Conservation (phyloP, 2,329 filamentous ascomycete genomes). For the Xylariales sp. region DNA sequence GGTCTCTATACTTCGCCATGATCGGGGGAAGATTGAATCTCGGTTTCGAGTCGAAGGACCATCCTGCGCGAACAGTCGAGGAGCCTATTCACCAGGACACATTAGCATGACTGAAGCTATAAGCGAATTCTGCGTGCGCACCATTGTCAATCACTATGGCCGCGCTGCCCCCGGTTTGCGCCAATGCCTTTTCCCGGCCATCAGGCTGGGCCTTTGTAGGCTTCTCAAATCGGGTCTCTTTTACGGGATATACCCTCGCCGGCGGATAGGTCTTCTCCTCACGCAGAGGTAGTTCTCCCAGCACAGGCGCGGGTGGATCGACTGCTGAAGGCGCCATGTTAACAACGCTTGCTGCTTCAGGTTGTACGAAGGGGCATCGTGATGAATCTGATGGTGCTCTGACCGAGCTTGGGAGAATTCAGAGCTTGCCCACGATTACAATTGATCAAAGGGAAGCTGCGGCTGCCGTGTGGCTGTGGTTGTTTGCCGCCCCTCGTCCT, state of each 20-base stretch:
- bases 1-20: slow-evolving; percentile 91
- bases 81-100: slow-evolving; percentile 56
- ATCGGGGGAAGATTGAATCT: slow-evolving; percentile 79
- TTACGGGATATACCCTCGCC: slow-evolving; percentile 54
- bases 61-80: slow-evolving; percentile 83
- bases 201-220: slow-evolving; percentile 53
- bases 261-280: slow-evolving; percentile 45
- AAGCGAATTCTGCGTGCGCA: slow-evolving; percentile 37
- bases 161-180: slow-evolving; percentile 49
- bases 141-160: slow-evolving; percentile 99
- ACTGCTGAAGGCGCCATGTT: slow-evolving; percentile 51
- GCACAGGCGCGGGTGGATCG: slow-evolving; percentile 35
- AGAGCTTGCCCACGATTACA: not conserved
- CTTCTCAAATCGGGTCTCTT: slow-evolving; percentile 57
- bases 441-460: not conserved
- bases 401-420: too few relatives aligned
- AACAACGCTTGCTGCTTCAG: too few relatives aligned
- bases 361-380: slow-evolving; percentile 6
- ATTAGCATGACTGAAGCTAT: slow-evolving; percentile 14
- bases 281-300: slow-evolving; percentile 34
- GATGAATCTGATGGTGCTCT: not conserved
- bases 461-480: not conserved
- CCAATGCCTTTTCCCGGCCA: slow-evolving; percentile 65
- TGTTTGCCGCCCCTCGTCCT: not conserved
- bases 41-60: slow-evolving; percentile 86